Conservation (phyloP, 768 basidiomycete genomes). For the Phylloporus scabripes region DNA sequence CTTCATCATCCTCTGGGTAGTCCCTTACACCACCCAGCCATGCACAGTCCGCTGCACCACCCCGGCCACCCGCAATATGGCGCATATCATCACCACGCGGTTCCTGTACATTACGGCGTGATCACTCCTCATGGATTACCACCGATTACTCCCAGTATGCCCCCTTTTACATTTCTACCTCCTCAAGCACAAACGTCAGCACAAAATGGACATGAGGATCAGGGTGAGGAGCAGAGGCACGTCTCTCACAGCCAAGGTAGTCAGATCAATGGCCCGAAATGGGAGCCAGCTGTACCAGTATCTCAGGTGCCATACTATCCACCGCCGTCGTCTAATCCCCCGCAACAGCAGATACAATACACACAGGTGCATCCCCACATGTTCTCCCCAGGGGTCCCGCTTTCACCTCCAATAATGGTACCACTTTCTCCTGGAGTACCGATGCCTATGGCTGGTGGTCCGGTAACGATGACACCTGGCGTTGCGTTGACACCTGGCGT, state of each 20-base stretch:
- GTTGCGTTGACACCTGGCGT: conserved; percentile 50
- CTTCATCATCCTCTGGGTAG: conserved; percentile 37
- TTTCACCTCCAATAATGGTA: conserved; percentile 29
- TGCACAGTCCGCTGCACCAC: conserved; percentile 30
- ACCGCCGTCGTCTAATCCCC: conserved; percentile 9
- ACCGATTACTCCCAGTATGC: conserved; percentile 97
- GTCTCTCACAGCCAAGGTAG: conserved; percentile 6
- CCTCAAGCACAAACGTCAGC: conserved; percentile 33
- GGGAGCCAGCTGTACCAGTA: conserved; percentile 7
- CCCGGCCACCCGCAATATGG: conserved; percentile 27
- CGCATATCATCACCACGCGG: conserved; percentile 20
- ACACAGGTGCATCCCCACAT: conserved; percentile 21
- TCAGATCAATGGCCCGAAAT: neutral
- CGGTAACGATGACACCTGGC: conserved; percentile 26
- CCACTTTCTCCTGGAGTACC: conserved; percentile 18
- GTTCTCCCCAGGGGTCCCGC: conserved; percentile 29
- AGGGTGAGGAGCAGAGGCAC: conserved; percentile 1
- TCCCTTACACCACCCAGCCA: conserved; percentile 27
- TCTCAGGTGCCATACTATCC: conserved; percentile 11
- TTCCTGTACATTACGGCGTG: conserved; percentile 28
- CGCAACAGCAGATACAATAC: conserved; percentile 21
- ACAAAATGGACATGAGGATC: conserved; percentile 16
- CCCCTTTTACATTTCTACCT: conserved; percentile 80
- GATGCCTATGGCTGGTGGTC: conserved; percentile 18
- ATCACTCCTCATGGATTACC: conserved; percentile 80